A percentile compares a stretch with the other conserved stretches of the same genome.
These are phyloP conservation scores for Pestalotiopsis sp. DNA, from an alignment of 2,329 filamentous ascomycete genomes.

Conservation along the genomic window DNA sequence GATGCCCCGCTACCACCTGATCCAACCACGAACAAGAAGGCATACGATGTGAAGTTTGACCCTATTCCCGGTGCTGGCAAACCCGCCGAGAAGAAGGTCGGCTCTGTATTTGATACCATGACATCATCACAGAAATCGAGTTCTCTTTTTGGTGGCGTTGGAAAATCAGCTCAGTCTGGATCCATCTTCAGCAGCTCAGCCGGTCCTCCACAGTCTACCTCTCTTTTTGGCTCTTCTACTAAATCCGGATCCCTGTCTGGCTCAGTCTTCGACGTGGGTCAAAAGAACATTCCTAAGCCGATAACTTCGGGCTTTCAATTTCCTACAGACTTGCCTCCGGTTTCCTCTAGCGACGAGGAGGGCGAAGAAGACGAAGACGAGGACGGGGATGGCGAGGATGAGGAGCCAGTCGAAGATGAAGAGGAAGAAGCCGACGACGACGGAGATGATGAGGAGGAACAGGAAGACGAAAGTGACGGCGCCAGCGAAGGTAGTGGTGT, in stretches of 20 bases:
- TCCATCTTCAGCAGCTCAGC: conserved; percentile 1
- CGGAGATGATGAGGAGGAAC: conserved; percentile 48
- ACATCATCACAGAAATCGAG: background rate
- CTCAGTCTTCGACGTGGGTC: background rate
- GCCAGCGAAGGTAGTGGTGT: conserved; percentile 62
- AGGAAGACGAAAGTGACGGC: conserved; percentile 49
- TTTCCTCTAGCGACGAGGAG: conserved; percentile 40
- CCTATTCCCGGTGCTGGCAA: conserved; percentile 23
- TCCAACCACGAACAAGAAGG: conserved; percentile 32
- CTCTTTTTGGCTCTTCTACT: conserved; percentile 17
- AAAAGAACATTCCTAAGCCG: conserved; percentile 3
- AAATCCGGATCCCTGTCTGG: background rate
- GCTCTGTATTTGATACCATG: conserved; percentile 4
- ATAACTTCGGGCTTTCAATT: conserved; percentile 30
- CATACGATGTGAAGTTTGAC: conserved; percentile 28
- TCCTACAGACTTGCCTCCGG: conserved; percentile 29
- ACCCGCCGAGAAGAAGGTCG: conserved; percentile 17
- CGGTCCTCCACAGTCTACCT: conserved; percentile 10
- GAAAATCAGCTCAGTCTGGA: background rate
- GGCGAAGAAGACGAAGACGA: conserved; percentile 42
- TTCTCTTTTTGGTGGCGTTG: background rate
- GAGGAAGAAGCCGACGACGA: conserved; percentile 44
- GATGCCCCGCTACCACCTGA: conserved; percentile 45
- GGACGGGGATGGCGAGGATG: conserved; percentile 41
- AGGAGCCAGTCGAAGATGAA: conserved; percentile 41